Evolutionary conservation across 169 alveolate species (phyloP).

Genomic region (Cyclospora cayetanensis): DNA sequence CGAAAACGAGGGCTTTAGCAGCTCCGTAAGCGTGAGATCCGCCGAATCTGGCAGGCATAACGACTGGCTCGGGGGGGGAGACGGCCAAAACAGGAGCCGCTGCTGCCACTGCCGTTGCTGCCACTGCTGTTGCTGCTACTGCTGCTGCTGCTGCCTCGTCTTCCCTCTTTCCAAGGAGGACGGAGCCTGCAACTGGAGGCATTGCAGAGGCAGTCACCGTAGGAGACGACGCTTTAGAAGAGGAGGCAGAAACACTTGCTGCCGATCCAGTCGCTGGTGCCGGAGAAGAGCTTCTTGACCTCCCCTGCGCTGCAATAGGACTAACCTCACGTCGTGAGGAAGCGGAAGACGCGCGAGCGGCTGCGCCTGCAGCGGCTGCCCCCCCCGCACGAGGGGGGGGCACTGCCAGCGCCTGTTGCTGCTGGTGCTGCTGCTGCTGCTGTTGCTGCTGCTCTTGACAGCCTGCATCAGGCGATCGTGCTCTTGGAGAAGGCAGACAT

Average conservation of each 20-base stretch:
- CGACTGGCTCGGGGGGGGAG: slow-evolving; percentile 9
- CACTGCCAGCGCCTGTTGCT: neutral
- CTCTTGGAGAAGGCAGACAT: slow-evolving; percentile 2
- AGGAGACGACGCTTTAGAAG: neutral
- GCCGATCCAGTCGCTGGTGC: slow-evolving; percentile 6
- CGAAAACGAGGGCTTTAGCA: neutral
- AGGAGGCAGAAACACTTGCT: neutral
- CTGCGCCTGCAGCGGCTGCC: neutral
- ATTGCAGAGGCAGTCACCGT: neutral
- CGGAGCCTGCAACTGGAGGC: neutral
- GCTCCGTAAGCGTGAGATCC: neutral
- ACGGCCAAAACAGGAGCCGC: slow-evolving; percentile 2
- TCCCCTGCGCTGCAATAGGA: slow-evolving; percentile 19
- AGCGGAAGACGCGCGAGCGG: neutral
- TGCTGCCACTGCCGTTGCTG: slow-evolving; percentile 33
- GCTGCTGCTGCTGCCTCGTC: slow-evolving; percentile 5
- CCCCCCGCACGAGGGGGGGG: too few relatives aligned
- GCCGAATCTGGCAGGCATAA: slow-evolving; percentile 11
- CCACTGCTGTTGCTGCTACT: neutral
- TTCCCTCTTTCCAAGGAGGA: neutral
- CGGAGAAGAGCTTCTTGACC: slow-evolving; percentile 26
- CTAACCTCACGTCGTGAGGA: neutral
- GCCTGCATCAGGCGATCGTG: neutral
- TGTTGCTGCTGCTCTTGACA: slow-evolving; percentile 11
- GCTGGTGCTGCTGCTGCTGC: slow-evolving; percentile 35